Conservation (phyloP, 2,329 filamentous ascomycete genomes). For the Pleoardoris graminearum region DNA sequence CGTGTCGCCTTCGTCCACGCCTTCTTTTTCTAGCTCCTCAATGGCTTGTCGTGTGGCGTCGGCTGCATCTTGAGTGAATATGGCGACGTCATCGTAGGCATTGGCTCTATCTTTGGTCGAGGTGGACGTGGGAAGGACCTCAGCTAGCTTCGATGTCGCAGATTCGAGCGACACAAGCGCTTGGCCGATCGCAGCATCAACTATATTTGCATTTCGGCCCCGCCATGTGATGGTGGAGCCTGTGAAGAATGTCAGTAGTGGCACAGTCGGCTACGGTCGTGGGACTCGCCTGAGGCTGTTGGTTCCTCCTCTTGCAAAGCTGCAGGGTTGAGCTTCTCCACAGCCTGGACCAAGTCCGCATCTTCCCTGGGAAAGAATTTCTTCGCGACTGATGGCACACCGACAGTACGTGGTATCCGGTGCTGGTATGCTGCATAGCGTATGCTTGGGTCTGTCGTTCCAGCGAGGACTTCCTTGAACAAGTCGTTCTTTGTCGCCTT, state of each 20-base stretch:
- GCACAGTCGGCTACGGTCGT: no score
- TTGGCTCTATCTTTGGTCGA: constrained; percentile 71
- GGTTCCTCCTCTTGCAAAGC: constrained; percentile 54
- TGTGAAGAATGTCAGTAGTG: constrained; percentile 18
- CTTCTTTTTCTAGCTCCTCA: constrained; percentile 83
- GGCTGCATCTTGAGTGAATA: constrained; percentile 87
- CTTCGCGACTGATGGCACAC: constrained; percentile 76
- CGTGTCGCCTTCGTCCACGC: constrained; percentile 78
- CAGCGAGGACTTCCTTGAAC: constrained; percentile 82
- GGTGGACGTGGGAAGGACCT: constrained; percentile 47
- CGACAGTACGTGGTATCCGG: constrained; percentile 81
- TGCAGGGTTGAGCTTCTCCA: constrained; percentile 69
- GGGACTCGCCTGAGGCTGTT: constrained; percentile 52
- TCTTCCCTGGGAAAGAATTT: constrained; percentile 75
- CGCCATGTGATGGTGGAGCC: constrained; percentile 78
- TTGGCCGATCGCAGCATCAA: constrained; percentile 88
- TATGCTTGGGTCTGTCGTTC: constrained; percentile 89
- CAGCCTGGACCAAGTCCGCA: constrained; percentile 62
- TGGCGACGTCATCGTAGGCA: constrained; percentile 88
- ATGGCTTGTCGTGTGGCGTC: constrained; percentile 93
- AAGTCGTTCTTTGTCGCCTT: constrained; percentile 70
- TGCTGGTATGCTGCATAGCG: constrained; percentile 93
- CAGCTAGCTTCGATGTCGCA: constrained; percentile 57
- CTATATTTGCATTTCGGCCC: constrained; percentile 79
- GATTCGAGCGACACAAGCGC: constrained; percentile 71